Base-by-base conservation (phyloP, 1,139 yeast species). In the Debaryomyces sp. region DNA sequence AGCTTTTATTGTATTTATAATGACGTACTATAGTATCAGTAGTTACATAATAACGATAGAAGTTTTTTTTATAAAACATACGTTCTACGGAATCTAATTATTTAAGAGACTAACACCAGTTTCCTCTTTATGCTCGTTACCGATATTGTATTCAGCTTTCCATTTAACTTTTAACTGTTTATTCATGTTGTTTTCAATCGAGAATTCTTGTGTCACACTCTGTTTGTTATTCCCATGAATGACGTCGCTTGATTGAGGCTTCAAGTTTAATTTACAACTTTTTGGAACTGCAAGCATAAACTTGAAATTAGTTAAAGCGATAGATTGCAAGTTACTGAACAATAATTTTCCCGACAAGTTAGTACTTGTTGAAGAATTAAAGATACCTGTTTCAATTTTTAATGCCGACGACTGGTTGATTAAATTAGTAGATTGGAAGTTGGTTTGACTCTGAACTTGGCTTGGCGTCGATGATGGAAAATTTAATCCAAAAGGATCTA, bases 251-350 rank as follows among this genome's bases (percentile, higher is more conserved):
- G 90, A 78, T 59, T 90, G 96, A 1, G 96, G 85, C 49, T 81
- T 76, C 68, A 92, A 78, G 43, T 74, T 75, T 55, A 92, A 75
- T 50, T 77, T 79, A 61, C 88, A 82, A 21, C 80, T 65, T 62
- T 87, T 89, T 43, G 97, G 95, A 35, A 88, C 96, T 0, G 98
- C 97, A 47, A 90, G 70, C 63, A 87, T 77, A 61, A 90, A 85
- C 57, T 82, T 82, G 43, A 92, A 68, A 51, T 79, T 77, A 21
- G 60, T 54, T 30, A 73, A 57, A 9, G 71, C 58, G 12, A 61
- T 50, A 15, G 67, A 54, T 46, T 62, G 46, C 75, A 69, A 48
- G 82, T 75, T 57, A 76, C 77, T 50, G 74, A 74, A 57, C 70
- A 70, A 52, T 63, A 71, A 51, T 69, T 58, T 77, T 10, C 82